A percentile compares a stretch with the other conserved stretches of the same genome.
phyloP scores from a whole-genome alignment of 1,284 basidiomycete genomes.

The Xerocomus nothofagi region DNA sequence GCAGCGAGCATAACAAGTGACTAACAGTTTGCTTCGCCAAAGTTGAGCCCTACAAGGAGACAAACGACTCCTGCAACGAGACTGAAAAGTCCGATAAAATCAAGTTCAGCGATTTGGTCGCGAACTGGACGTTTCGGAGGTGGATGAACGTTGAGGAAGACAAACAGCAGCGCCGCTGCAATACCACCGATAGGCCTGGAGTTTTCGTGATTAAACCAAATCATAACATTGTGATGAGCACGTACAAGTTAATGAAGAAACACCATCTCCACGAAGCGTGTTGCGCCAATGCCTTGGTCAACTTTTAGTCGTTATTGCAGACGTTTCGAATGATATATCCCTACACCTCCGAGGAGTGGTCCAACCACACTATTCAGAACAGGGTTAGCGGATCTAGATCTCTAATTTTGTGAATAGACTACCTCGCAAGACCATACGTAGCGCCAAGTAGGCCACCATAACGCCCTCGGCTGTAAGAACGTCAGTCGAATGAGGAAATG shows the following conservation, averaged over 20 bases:
- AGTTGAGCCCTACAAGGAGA: constrained; percentile 78
- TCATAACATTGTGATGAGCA: too few species aligned
- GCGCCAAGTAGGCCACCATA: constrained; percentile 74
- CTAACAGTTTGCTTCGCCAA: constrained; percentile 65
- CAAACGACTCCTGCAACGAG: constrained; percentile 74
- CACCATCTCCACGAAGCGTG: constrained; percentile 79
- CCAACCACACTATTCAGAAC: constrained; percentile 57
- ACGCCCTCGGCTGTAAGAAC: constrained; percentile 60
- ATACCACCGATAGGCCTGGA: constrained; percentile 73
- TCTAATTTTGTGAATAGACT: constrained; percentile 35
- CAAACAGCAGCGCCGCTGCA: constrained; percentile 68
- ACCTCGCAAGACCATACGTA: constrained; percentile 67
- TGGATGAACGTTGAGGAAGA: constrained; percentile 83
- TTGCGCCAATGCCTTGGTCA: constrained; percentile 57
- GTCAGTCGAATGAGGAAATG: constrained; percentile 1
- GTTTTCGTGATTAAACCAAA: background rate
- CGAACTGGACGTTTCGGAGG: constrained; percentile 55
- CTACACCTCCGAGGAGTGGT: constrained; percentile 70
- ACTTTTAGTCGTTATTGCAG: background rate
- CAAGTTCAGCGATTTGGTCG: constrained; percentile 57
- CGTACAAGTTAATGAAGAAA: constrained; percentile 73
- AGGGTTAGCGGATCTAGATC: constrained; percentile 3
- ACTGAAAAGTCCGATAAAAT: constrained; percentile 72
- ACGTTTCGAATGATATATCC: constrained; percentile 21
- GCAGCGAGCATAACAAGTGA: constrained; percentile 1